These are phyloP conservation scores for Psidium friedrichsthalianum DNA, from an alignment of 345 rosid genomes.

Conservation along the genomic window DNA sequence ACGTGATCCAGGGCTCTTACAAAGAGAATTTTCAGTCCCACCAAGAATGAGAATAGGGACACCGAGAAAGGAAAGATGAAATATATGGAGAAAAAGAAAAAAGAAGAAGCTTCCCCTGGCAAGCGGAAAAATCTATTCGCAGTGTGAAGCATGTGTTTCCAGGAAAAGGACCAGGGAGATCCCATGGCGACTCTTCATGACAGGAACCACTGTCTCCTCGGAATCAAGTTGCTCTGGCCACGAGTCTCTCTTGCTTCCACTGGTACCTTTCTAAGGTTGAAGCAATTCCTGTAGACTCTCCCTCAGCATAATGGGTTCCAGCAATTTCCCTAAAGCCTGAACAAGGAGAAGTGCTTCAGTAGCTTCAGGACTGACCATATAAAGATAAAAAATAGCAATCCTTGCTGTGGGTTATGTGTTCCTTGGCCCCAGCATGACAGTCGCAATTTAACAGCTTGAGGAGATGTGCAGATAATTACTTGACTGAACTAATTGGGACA, in stretches of 20 bases:
- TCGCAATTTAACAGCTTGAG: background rate
- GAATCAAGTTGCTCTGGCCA: constrained; percentile 36
- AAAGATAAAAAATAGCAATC: background rate
- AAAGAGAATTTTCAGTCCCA: constrained; percentile 18
- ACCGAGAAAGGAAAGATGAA: constrained; percentile 38
- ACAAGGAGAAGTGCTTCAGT: background rate
- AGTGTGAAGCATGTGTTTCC: constrained; percentile 45
- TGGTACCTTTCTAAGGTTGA: constrained; percentile 2
- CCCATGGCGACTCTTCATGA: constrained; percentile 9
- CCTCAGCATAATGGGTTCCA: background rate
- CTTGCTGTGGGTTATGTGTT: background rate
- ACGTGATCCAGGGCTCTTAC: constrained; percentile 17
- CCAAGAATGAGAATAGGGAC: constrained; percentile 16
- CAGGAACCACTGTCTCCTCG: constrained; percentile 14
- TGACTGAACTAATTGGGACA: background rate
- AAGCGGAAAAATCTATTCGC: constrained; percentile 47
- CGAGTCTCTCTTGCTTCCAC: constrained; percentile 20
- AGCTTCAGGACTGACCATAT: background rate
- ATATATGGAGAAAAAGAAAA: constrained; percentile 1
- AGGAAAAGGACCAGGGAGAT: constrained; percentile 44
- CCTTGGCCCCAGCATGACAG: background rate
- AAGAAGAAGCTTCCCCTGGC: constrained; percentile 31
- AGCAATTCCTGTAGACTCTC: constrained; percentile 9
- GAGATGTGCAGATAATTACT: background rate
- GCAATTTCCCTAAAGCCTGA: background rate